A percentile compares a stretch with the other conserved stretches of the same genome.
phyloP scores from a whole-genome alignment of 495 filamentous ascomycete species.

The Penicillium waksmanii region DNA sequence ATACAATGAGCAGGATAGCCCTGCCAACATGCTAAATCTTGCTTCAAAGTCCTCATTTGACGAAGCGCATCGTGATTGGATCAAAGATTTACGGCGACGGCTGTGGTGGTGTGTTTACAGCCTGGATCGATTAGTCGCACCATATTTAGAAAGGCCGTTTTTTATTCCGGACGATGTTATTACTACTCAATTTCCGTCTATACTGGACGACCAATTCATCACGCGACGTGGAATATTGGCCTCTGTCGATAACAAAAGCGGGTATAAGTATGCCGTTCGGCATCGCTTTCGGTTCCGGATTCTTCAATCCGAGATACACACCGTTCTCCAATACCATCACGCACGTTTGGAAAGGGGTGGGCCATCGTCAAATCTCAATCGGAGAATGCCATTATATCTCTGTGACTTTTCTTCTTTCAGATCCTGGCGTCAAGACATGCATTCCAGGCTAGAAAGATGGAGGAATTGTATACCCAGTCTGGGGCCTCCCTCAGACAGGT shows the following conservation, averaged over 20 bases:
- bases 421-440: background rate
- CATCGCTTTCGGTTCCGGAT: slow-evolving; percentile 2
- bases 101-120: slow-evolving; percentile 14
- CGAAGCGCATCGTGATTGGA: background rate
- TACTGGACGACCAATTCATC: background rate
- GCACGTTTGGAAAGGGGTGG: background rate
- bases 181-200: background rate
- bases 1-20: background rate
- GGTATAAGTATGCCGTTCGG: background rate
- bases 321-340: slow-evolving; percentile 2
- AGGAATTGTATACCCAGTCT: background rate
- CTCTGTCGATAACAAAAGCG: background rate
- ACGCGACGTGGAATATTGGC: background rate
- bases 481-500: background rate
- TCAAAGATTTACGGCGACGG: slow-evolving; percentile 3
- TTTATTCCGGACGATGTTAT: slow-evolving; percentile 10
- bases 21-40: too few species aligned
- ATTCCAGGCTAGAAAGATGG: background rate
- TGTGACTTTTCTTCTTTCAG: background rate
- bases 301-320: slow-evolving; percentile 11
- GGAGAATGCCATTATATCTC: background rate
- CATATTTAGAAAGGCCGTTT: slow-evolving; percentile 6
- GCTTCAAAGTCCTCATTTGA: background rate
- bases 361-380: background rate
- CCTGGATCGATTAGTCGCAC: slow-evolving; percentile 10